Evolutionary conservation across 768 basidiomycete species (phyloP).

Genomic region (Hypholoma fasciculare): DNA sequence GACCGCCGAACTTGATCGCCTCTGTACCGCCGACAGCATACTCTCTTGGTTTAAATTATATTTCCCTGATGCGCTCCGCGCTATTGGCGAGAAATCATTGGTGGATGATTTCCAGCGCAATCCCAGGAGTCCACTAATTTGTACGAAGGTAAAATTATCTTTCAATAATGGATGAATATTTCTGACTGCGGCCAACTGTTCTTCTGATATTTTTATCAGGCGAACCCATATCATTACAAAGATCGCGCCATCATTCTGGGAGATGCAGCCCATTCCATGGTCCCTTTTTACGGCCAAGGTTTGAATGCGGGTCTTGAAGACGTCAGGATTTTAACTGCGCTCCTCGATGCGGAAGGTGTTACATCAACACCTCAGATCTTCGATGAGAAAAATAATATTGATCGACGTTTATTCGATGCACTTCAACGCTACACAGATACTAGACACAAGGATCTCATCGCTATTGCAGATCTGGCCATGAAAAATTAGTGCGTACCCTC

Average conservation of each 20-base stretch:
- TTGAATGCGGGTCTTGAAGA: slow-evolving; percentile 98
- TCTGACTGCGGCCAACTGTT: slow-evolving; percentile 21
- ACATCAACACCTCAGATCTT: slow-evolving; percentile 40
- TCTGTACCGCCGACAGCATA: slow-evolving; percentile 57
- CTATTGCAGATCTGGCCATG: slow-evolving; percentile 92
- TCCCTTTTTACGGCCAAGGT: slow-evolving; percentile 97
- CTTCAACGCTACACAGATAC: slow-evolving; percentile 78
- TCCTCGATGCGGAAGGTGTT: slow-evolving; percentile 74
- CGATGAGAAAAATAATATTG: slow-evolving; percentile 38
- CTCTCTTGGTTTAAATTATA: slow-evolving; percentile 77
- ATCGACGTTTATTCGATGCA: slow-evolving; percentile 62
- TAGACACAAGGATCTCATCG: slow-evolving; percentile 85
- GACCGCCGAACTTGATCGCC: slow-evolving; percentile 68
- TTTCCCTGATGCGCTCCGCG: slow-evolving; percentile 85
- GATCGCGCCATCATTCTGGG: slow-evolving; percentile 88
- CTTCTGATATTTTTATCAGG: slow-evolving; percentile 42
- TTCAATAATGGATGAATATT: slow-evolving; percentile 18
- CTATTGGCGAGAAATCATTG: slow-evolving; percentile 81
- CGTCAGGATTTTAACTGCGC: slow-evolving; percentile 80
- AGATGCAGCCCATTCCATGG: slow-evolving; percentile 97
- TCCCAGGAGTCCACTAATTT: slow-evolving; percentile 87
- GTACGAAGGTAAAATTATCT: slow-evolving; percentile 73
- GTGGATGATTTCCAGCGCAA: slow-evolving; percentile 79
- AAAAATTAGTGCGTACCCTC: slow-evolving; percentile 84
- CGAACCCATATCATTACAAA: slow-evolving; percentile 87